Base-by-base conservation (phyloP, 2,329 filamentous ascomycete genomes). In the Arthrobotrys entomopaga region DNA sequence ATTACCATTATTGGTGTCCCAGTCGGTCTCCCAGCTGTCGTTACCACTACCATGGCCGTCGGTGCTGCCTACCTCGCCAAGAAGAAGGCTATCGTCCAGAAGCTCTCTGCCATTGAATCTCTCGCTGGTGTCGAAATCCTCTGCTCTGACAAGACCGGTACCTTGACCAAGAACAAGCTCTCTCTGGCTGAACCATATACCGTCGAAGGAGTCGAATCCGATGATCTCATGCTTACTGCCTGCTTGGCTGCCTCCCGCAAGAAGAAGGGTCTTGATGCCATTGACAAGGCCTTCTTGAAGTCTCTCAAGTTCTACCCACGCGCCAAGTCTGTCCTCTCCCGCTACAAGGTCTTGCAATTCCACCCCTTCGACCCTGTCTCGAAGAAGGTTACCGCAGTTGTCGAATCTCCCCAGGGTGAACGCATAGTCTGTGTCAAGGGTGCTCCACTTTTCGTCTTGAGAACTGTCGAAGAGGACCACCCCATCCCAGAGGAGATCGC, bases 181-280 rank as follows among this genome's bases (percentile, higher is more conserved):
- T 94, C 92, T 77, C 86, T 96, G 53, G 86, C 91, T 60, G 92
- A 96, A 81, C 92, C 92, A 67, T 96, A 89, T 85, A 91, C 89
- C 43, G 90, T 95, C 76, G 85, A 87, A 75, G 92, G 92, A 80
- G 90, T 96, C 73, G 91, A 93, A 78, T 87, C 90, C 40, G 91
- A 95, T 82, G 92, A 96, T 79, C 89, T 96, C 77, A 96, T 96
- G 91, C 86, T 96, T 77, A 95, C 92, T 84, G 92, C 92, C 80
- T 96, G 92, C 82, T 84, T 96, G 80, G 92, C 92, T 80, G 92
- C 92, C 76, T 94, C 90, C 78, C 91, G 92, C 84, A 96, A 95
- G 88, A 94, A 93, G 87, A 96, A 96, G 86, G 92, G 92, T 85
- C 93, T 96, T 77, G 92, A 96, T 81, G 91, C 93, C 78, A 96